Evolutionary conservation across 2,329 filamentous ascomycete species (phyloP).

Genomic region (Xylariaceae sp.): DNA sequence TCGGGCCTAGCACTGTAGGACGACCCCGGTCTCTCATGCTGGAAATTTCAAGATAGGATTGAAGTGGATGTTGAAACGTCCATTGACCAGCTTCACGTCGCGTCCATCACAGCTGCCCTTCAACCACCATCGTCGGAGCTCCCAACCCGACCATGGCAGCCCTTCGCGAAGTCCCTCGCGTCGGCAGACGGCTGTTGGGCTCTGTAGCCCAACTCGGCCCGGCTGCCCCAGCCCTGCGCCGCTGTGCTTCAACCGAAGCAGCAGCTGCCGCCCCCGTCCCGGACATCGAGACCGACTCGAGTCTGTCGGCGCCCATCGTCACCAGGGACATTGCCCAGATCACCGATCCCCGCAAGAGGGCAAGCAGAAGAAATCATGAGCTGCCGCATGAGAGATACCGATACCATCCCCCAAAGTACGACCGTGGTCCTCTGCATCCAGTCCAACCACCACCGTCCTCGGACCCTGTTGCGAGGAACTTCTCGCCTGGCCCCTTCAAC

Average conservation of each 20-base stretch:
- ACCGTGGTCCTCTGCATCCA: constrained; percentile 89
- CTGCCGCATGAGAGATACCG: constrained; percentile 67
- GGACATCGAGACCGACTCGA: constrained; percentile 52
- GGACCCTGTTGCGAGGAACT: constrained; percentile 83
- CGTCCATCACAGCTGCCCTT: background rate
- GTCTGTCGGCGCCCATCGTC: constrained; percentile 41
- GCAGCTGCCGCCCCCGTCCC: constrained; percentile 38
- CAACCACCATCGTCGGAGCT: constrained; percentile 3
- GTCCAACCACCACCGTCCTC: constrained; percentile 85
- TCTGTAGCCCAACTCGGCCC: constrained; percentile 23
- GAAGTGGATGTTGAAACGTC: background rate
- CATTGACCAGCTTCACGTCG: background rate
- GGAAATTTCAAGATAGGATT: constrained; percentile 16
- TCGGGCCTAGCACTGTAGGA: too few species aligned
- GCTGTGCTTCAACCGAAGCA: constrained; percentile 48
- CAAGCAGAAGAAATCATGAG: constrained; percentile 29
- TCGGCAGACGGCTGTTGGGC: constrained; percentile 26
- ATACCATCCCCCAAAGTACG: constrained; percentile 90
- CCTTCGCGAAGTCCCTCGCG: constrained; percentile 30
- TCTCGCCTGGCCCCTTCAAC: constrained; percentile 87
- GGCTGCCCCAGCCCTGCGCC: constrained; percentile 26
- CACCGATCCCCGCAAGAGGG: constrained; percentile 46
- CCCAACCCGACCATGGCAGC: constrained; percentile 22
- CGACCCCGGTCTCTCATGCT: background rate
- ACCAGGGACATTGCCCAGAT: constrained; percentile 38